Evolutionary conservation across 495 filamentous ascomycete genomes (phyloP), one percentile per base, ranked within the genome.

Genomic region (Trichodelitschia bisporula): DNA sequence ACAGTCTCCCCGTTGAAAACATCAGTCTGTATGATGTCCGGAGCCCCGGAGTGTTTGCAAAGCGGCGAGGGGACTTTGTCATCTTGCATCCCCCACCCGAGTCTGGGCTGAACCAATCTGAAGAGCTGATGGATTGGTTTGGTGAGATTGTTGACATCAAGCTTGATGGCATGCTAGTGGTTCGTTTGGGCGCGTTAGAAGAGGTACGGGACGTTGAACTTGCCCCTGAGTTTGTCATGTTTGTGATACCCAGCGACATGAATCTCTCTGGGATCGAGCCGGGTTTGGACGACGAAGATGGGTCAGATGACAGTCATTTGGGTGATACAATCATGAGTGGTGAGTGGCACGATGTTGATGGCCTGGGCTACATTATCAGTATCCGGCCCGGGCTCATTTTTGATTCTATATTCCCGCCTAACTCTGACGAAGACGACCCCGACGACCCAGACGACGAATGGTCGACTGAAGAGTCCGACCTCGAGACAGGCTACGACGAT

Each of bases 11-110:
- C n/a, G n/a, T n/a, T n/a, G 59, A 60, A 28, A 55, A 65, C 18
- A 51, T 67, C 10, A 68, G 64, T 33, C 36, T 69, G 17, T 72
- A 72, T 40, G 67, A 72, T 30, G 46, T 71, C 18, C 42, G 53
- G 17, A 50, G 51, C 13, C 34, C 70, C 21, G 50, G 47, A 13
- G 21, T 24, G 21, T 18, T 19, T n/a, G 8, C 9, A 15, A 48
- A 49, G 20, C 34, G 48, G 19, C 45, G 54, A 28, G 57, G 55
- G 2, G 62, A 67, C 37, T 48, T 61, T 28, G 64, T 68, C 4
- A 34, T 63, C 12, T 38, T 72, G 21, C 39, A 45, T n/a, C n/a
- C n/a, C n/a, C n/a, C n/a, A n/a, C 11, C 55, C 57, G 2, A 41
- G 50, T 20, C 4, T 23, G 34, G 31, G 36, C 36, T 29, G 17